phyloP scores from a whole-genome alignment of 768 basidiomycete species.

The Kwoniella dendrophila region DNA sequence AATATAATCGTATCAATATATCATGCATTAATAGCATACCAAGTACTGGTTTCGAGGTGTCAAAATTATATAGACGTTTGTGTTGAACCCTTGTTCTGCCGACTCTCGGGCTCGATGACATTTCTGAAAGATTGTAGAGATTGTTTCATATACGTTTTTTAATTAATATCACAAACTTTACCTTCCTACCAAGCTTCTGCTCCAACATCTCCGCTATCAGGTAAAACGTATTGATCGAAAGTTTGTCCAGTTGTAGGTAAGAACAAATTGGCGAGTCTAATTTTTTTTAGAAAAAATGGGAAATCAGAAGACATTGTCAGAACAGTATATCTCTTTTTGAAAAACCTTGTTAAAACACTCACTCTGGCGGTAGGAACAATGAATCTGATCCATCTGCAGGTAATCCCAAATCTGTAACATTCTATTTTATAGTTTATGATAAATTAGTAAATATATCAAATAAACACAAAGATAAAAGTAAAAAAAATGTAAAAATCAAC shows the following conservation, averaged over 20 bases:
- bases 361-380: slow-evolving; percentile 67
- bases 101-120: too few relatives aligned
- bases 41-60: too few relatives aligned
- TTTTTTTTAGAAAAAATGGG: not conserved
- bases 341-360: slow-evolving; percentile 30
- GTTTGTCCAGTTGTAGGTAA: slow-evolving; percentile 39
- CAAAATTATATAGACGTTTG: too few relatives aligned
- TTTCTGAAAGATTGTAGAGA: too few relatives aligned
- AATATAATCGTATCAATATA: too few relatives aligned
- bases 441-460: slow-evolving; percentile 5
- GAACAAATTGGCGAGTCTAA: slow-evolving; percentile 54
- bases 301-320: not conserved
- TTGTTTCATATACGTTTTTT: too few relatives aligned
- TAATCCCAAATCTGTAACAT: slow-evolving; percentile 81
- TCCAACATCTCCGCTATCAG: slow-evolving; percentile 50
- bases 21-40: too few relatives aligned
- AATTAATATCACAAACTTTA: too few relatives aligned
- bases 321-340: not conserved
- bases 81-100: too few relatives aligned
- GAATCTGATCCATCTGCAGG: slow-evolving; percentile 91
- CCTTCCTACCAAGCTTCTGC: slow-evolving; percentile 55
- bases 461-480: too few relatives aligned
- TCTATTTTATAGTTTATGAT: slow-evolving; percentile 60
- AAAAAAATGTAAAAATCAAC: too few relatives aligned
- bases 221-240: slow-evolving; percentile 37